Conservation (phyloP, 768 basidiomycete species). For the Collybia sordida region DNA sequence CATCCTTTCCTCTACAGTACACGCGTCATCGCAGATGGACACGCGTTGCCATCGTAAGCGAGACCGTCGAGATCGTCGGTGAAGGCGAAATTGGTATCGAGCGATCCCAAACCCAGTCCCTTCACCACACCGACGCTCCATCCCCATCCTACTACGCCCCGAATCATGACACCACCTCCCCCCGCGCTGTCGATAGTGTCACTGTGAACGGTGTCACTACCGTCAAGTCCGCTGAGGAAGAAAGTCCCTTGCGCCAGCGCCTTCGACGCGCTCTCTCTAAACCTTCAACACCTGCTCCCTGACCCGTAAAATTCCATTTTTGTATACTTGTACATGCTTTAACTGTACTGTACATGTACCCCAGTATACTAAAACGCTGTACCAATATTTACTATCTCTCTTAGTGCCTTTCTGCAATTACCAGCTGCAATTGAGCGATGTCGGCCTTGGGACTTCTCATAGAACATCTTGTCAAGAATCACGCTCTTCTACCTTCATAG, state of each 20-base stretch:
- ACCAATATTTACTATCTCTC: background rate
- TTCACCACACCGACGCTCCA: background rate
- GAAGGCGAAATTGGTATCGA: conserved; percentile 32
- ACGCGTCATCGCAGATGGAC: conserved; percentile 88
- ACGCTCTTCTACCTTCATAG: too few relatives aligned
- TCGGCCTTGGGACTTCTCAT: too few relatives aligned
- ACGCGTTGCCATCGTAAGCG: conserved; percentile 74
- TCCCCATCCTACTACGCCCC: background rate
- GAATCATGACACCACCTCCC: background rate
- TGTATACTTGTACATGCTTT: background rate
- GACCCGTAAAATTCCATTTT: background rate
- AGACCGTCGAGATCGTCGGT: conserved; percentile 60
- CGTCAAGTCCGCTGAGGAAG: conserved; percentile 15
- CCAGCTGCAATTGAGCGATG: too few relatives aligned
- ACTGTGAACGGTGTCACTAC: conserved; percentile 11
- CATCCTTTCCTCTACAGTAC: conserved; percentile 48
- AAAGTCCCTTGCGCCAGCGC: conserved; percentile 24
- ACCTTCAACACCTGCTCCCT: conserved; percentile 5
- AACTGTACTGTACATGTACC: background rate
- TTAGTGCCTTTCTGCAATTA: too few relatives aligned
- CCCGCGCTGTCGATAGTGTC: conserved; percentile 2
- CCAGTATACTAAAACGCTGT: background rate
- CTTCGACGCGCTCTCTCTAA: conserved; percentile 26
- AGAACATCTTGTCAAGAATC: too few relatives aligned
- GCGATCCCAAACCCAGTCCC: too few relatives aligned